A percentile compares a stretch with the other conserved stretches of the same genome.
Conservation (phyloP, 1,284 basidiomycete genomes). For the Microbotryomycetes sp. region DNA sequence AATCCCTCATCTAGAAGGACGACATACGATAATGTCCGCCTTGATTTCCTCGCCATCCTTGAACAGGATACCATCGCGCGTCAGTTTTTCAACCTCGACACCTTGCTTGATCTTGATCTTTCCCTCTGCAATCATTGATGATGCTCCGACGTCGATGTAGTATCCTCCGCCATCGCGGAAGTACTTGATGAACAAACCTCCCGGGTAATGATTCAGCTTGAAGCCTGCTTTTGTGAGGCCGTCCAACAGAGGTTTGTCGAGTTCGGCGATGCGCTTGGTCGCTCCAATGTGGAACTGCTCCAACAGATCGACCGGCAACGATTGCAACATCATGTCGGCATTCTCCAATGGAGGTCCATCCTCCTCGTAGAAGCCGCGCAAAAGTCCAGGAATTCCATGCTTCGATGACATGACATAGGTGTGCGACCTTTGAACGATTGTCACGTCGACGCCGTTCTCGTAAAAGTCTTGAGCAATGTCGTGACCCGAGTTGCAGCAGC, state of each 20-base stretch:
- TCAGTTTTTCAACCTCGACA: conserved; percentile 37
- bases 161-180: conserved; percentile 38
- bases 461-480: conserved; percentile 35
- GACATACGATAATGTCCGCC: conserved; percentile 38
- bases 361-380: conserved; percentile 42
- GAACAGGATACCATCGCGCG: conserved; percentile 35
- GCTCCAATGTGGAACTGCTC: conserved; percentile 41
- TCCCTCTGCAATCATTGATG: conserved; percentile 37
- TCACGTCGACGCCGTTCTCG: conserved; percentile 37
- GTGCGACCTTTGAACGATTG: conserved; percentile 40
- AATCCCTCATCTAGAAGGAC: conserved; percentile 4
- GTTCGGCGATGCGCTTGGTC: conserved; percentile 36
- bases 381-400: conserved; percentile 27
- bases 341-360: conserved; percentile 44
- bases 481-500: conserved; percentile 38
- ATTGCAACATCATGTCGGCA: conserved; percentile 47
- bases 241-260: conserved; percentile 42
- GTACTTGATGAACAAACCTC: conserved; percentile 30
- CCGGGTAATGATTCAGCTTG: conserved; percentile 36
- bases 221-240: conserved; percentile 44
- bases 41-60: conserved; percentile 39
- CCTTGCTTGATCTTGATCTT: conserved; percentile 42
- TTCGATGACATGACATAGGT: conserved; percentile 43
- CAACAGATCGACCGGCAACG: conserved; percentile 44
- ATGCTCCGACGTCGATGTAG: conserved; percentile 38